phyloP scores from a whole-genome alignment of 164 flowering plant species.

The Berberis thunbergii region DNA sequence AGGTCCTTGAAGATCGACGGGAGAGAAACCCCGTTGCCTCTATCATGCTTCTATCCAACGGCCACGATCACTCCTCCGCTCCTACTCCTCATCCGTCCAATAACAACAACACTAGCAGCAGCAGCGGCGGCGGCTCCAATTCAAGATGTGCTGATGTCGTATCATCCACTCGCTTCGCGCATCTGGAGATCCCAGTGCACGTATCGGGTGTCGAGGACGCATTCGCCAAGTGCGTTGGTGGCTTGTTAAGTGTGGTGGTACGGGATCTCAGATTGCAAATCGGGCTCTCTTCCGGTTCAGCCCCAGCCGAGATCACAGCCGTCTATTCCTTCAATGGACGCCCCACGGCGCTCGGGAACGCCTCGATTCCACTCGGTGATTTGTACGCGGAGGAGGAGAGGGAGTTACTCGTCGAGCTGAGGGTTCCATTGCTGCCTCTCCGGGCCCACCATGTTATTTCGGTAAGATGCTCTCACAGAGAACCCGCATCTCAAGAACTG shows the following conservation, averaged over 20 bases:
- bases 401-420: conserved; percentile 64
- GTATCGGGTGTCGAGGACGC: conserved; percentile 58
- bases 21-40: conserved; percentile 86
- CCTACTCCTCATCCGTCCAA: neutral
- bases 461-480: conserved; percentile 48
- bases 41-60: conserved; percentile 80
- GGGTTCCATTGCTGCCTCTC: conserved; percentile 30
- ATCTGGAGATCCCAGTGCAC: conserved; percentile 84
- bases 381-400: conserved; percentile 86
- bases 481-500: conserved; percentile 49
- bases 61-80: conserved; percentile 33
- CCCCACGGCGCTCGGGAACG: conserved; percentile 37
- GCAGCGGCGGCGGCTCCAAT: conserved; percentile 2
- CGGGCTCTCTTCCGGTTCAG: conserved; percentile 42
- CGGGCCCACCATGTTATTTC: conserved; percentile 61
- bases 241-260: conserved; percentile 75
- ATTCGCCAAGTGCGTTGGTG: conserved; percentile 77
- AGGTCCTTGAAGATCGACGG: conserved; percentile 78
- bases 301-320: conserved; percentile 61
- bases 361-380: conserved; percentile 59
- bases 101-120: conserved; percentile 6
- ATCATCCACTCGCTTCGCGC: conserved; percentile 60
- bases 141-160: neutral
- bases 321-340: conserved; percentile 47
- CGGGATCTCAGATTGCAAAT: conserved; percentile 69